Base-by-base conservation (phyloP, 495 filamentous ascomycete genomes). In the Acidiella bohemica region DNA sequence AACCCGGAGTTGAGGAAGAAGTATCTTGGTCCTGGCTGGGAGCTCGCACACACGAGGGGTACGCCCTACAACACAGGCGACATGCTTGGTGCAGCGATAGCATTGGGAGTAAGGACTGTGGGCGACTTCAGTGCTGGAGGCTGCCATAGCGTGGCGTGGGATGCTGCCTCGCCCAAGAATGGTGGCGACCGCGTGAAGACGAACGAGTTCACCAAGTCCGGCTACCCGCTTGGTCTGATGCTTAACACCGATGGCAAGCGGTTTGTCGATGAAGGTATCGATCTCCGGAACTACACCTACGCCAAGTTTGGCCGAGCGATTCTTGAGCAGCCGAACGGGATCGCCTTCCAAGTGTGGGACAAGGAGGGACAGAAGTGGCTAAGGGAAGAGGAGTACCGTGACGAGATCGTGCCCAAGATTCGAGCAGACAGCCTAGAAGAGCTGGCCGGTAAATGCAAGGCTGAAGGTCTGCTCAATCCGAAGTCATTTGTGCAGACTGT, bases 321-420 rank as follows among this genome's bases (percentile, higher is more conserved):
- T 18, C 48, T 76, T 8, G 50, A 59, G 13, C 75, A 78, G 46
- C 68, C 70, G 2, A 61, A 61, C 6, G 65, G 70, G 14, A 44
- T 67, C 21, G 76, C 69, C 2, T 78, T 75, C 46, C 75, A 80
- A 51, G 47, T 79, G 2, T 80, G 73, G 73, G 76, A 78, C 53
- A 24, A 65, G 56, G 7, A 63, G 49, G 29, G 25, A 8, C 23
- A 30, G 9, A 42, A 40, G 1, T 71, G 66, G 64, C 53, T 79
- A 10, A 57, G 73, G 4, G 28, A 41, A 5, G 75, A 78, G 47
- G 74, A 79, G 51, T 79, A 78, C 47, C 53, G 66, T 2, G 59
- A 61, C 11, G 73, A 73, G 38, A 40, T 71, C 7, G 68, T 71
- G 14, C 44, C 60, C 32, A 68, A 64, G 33, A 60, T 80, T 10